Evolutionary conservation across 192 early-diverging fungal genomes (phyloP).

Genomic region (Coemansia sp.): DNA sequence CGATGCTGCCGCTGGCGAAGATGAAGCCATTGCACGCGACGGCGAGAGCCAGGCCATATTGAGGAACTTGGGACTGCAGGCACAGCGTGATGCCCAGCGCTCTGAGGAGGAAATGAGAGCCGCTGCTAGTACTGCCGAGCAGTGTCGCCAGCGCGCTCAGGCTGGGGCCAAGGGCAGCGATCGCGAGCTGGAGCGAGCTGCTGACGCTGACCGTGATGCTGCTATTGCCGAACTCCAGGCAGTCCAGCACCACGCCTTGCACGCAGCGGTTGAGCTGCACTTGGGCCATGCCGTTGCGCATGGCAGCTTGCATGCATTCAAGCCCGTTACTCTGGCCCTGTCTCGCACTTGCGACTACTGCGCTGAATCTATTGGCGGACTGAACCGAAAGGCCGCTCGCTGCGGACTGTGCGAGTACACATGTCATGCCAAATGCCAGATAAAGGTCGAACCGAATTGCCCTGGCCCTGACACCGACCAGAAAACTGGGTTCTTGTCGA

Average conservation of each 20-base stretch:
- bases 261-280: constrained; percentile 29
- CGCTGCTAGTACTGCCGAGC: constrained; percentile 15
- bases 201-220: constrained; percentile 21
- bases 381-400: constrained; percentile 36
- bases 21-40: constrained; percentile 21
- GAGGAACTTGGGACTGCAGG: constrained; percentile 39
- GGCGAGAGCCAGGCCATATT: constrained; percentile 45
- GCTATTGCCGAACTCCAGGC: constrained; percentile 41
- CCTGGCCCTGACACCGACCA: constrained; percentile 31
- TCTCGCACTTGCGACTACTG: constrained; percentile 50
- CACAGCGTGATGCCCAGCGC: constrained; percentile 12
- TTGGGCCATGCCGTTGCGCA: constrained; percentile 32
- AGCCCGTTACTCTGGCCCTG: constrained; percentile 37
- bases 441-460: constrained; percentile 45
- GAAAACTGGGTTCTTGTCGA: constrained; percentile 34
- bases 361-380: constrained; percentile 44
- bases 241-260: constrained; percentile 37
- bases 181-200: constrained; percentile 18
- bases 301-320: constrained; percentile 44
- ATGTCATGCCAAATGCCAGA: constrained; percentile 49
- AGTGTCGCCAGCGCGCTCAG: constrained; percentile 16
- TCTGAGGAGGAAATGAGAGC: constrained; percentile 29
- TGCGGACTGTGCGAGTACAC: constrained; percentile 43
- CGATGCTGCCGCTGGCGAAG: constrained; percentile 35
- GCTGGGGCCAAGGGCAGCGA: constrained; percentile 4